phyloP scores from a whole-genome alignment of 2,329 filamentous ascomycete species.

The Colletotrichum camelliae region DNA sequence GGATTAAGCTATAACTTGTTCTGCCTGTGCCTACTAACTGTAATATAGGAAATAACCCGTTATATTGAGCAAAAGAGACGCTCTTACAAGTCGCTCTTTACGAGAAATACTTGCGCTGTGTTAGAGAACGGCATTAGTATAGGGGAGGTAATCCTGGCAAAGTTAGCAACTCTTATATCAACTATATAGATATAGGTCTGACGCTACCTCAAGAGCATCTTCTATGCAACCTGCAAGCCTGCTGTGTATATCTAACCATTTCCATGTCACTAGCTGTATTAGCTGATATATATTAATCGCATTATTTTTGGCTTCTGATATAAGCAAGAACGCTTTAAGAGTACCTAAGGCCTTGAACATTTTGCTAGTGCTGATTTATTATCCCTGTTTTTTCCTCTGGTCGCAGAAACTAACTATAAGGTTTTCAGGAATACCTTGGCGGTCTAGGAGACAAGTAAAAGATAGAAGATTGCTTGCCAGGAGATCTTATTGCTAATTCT shows the following conservation, averaged over 20 bases:
- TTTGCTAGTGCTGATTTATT: not conserved
- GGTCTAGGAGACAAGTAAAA: constrained; percentile 51
- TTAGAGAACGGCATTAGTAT: constrained; percentile 24
- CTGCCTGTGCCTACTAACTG: not conserved
- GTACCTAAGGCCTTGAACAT: not conserved
- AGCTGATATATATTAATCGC: constrained; percentile 31
- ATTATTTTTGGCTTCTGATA: not conserved
- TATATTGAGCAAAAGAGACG: not conserved
- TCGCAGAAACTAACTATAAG: constrained; percentile 26
- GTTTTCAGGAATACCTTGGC: constrained; percentile 43
- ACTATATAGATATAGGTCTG: constrained; percentile 23
- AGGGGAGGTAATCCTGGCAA: constrained; percentile 28
- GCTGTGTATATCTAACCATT: not conserved
- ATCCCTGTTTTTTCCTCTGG: not conserved
- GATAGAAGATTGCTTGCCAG: constrained; percentile 47
- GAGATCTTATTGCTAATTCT: constrained; percentile 34
- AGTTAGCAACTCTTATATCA: constrained; percentile 5
- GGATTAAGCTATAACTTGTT: not conserved
- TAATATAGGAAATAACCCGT: not conserved
- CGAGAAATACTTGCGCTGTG: not conserved
- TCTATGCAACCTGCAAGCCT: not conserved
- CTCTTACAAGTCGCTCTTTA: not conserved
- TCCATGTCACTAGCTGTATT: not conserved
- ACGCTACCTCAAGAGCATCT: too few species aligned
- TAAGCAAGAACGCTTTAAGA: not conserved